Evolutionary conservation across 2,329 filamentous ascomycete species (phyloP).

Genomic region (Fusarium sterilihyphosum): DNA sequence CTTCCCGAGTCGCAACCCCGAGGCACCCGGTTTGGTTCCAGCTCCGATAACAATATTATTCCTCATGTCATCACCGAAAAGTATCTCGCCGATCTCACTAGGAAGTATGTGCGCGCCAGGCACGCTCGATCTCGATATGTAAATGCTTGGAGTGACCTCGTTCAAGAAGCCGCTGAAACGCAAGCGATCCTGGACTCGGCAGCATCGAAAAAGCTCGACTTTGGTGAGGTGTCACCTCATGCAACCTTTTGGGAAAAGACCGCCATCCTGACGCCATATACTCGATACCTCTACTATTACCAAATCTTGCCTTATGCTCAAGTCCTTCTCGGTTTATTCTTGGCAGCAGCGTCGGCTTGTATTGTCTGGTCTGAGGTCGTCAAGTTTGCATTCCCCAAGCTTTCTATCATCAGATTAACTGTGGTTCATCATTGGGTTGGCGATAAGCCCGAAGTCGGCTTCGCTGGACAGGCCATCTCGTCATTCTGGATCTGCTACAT

Average conservation of each 20-base stretch:
- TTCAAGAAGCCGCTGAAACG: slow-evolving; percentile 77
- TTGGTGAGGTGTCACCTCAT: slow-evolving; percentile 68
- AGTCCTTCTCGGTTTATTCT: slow-evolving; percentile 71
- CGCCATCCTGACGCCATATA: slow-evolving; percentile 79
- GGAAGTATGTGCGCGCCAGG: slow-evolving; percentile 81
- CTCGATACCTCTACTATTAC: slow-evolving; percentile 81
- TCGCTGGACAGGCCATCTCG: slow-evolving; percentile 86
- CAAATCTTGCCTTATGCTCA: slow-evolving; percentile 76
- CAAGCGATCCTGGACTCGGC: slow-evolving; percentile 87
- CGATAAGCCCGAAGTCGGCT: slow-evolving; percentile 79
- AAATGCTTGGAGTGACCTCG: slow-evolving; percentile 84
- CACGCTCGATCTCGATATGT: slow-evolving; percentile 86
- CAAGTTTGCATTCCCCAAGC: slow-evolving; percentile 79
- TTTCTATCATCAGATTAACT: slow-evolving; percentile 74
- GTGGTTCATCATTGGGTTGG: slow-evolving; percentile 81
- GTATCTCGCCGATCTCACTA: slow-evolving; percentile 89
- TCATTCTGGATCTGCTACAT: slow-evolving; percentile 95
- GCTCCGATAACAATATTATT: slow-evolving; percentile 59
- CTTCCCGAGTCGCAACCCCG: slow-evolving; percentile 70
- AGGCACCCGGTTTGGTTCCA: slow-evolving; percentile 51
- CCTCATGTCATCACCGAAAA: slow-evolving; percentile 91
- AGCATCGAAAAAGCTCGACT: slow-evolving; percentile 82
- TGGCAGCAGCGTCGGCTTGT: slow-evolving; percentile 79
- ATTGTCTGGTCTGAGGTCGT: slow-evolving; percentile 95
- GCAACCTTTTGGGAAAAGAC: slow-evolving; percentile 64